Conservation (phyloP, 164 flowering plant species). For the Sextonia rubra region DNA sequence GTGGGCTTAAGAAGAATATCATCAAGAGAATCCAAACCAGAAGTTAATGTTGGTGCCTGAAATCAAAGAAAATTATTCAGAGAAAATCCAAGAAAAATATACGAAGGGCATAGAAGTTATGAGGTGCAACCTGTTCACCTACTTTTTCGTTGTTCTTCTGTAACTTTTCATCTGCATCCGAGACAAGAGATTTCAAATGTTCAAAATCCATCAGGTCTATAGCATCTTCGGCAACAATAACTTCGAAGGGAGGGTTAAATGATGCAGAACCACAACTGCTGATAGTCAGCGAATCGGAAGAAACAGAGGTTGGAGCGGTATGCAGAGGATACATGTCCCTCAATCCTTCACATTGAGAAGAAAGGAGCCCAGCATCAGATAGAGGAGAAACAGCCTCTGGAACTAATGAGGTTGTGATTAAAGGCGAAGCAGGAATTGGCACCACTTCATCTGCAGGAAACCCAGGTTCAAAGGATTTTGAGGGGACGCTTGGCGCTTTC, state of each 20-base stretch:
- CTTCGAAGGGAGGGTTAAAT: neutral
- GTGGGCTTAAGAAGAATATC: slow-evolving; percentile 10
- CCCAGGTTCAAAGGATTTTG: neutral
- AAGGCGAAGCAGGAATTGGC: no score
- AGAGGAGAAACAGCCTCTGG: neutral
- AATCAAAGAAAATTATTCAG: slow-evolving; percentile 1
- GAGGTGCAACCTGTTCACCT: slow-evolving; percentile 17
- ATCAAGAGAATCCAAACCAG: slow-evolving; percentile 13
- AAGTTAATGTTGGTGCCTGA: slow-evolving; percentile 17
- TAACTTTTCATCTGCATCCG: slow-evolving; percentile 11
- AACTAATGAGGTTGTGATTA: neutral
- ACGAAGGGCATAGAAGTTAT: neutral
- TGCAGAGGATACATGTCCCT: neutral
- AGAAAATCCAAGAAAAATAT: neutral
- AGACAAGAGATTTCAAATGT: slow-evolving; percentile 8
- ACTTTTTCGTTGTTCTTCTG: slow-evolving; percentile 7
- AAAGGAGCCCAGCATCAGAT: neutral
- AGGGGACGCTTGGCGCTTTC: neutral
- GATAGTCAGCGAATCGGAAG: neutral
- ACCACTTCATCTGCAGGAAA: no score
- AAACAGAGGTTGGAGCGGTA: neutral
- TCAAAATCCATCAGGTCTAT: neutral
- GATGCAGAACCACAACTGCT: neutral
- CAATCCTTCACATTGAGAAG: slow-evolving; percentile 1
- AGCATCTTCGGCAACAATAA: neutral